Evolutionary conservation across 257 asterid species (phyloP).

Genomic region (Linderniella brevidens): DNA sequence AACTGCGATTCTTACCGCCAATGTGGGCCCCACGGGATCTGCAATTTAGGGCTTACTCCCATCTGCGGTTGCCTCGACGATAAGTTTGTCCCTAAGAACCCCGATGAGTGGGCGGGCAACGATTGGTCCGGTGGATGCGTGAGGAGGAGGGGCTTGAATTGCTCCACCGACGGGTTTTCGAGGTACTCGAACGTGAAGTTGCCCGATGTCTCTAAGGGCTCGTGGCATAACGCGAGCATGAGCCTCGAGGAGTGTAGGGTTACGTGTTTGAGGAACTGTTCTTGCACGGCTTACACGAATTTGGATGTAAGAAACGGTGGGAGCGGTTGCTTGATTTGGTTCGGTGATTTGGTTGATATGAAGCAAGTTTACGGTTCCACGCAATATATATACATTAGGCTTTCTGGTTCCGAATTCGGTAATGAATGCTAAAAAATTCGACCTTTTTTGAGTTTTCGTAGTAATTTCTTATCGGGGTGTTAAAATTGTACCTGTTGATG

Average conservation of each 20-base stretch:
- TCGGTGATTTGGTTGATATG: slow-evolving; percentile 49
- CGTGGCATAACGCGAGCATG: slow-evolving; percentile 34
- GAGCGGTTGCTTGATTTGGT: slow-evolving; percentile 69
- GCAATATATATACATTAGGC: slow-evolving; percentile 48
- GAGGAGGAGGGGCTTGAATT: slow-evolving; percentile 26
- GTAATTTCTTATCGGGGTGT: too few species aligned
- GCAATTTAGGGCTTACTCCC: slow-evolving; percentile 58
- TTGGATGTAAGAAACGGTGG: slow-evolving; percentile 36
- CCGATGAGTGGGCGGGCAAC: slow-evolving; percentile 48
- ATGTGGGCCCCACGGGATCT: slow-evolving; percentile 59
- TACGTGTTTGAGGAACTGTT: slow-evolving; percentile 45
- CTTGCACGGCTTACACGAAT: slow-evolving; percentile 52
- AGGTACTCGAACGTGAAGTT: slow-evolving; percentile 32
- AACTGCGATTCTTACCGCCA: slow-evolving; percentile 18
- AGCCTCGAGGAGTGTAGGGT: slow-evolving; percentile 25
- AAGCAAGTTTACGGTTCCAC: slow-evolving; percentile 73
- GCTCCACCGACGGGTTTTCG: slow-evolving; percentile 37
- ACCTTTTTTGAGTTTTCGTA: too few species aligned
- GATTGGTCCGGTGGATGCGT: slow-evolving; percentile 74
- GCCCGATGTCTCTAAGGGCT: slow-evolving; percentile 46
- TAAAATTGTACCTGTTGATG: too few species aligned
- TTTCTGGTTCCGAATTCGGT: slow-evolving; percentile 59
- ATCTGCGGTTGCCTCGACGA: slow-evolving; percentile 47
- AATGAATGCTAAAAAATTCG: slow-evolving; percentile 4
- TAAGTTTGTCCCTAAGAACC: slow-evolving; percentile 39